phyloP scores from a whole-genome alignment of 495 filamentous ascomycete genomes.

The Talaromyces thailandensis region DNA sequence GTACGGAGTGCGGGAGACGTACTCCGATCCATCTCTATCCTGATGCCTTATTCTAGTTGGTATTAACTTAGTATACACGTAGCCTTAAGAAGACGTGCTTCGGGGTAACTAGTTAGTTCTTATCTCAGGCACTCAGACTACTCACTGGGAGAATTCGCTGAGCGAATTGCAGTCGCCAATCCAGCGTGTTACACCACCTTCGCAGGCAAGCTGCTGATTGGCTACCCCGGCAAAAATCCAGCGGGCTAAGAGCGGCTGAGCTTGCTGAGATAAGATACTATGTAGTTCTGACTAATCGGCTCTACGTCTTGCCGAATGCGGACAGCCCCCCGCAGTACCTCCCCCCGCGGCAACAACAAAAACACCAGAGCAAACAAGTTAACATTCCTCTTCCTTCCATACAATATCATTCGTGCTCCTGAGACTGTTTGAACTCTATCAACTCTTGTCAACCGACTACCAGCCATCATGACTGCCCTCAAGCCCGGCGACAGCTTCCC shows the following conservation, averaged over 20 bases:
- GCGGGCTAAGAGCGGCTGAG: too few species aligned
- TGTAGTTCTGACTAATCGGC: neutral
- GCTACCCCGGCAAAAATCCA: too few species aligned
- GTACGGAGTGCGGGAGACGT: neutral
- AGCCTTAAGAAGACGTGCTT: neutral
- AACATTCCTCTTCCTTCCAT: neutral
- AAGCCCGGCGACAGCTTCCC: slow-evolving; percentile 78
- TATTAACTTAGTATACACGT: too few species aligned
- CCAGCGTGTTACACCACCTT: too few species aligned
- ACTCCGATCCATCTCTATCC: neutral
- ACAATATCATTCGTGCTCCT: neutral
- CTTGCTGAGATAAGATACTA: too few species aligned
- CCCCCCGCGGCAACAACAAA: neutral
- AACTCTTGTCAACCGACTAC: neutral
- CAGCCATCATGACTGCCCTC: slow-evolving; percentile 52
- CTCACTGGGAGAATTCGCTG: too few species aligned
- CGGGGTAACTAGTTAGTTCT: too few species aligned
- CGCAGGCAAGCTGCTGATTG: too few species aligned
- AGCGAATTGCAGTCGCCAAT: too few species aligned
- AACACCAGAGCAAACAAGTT: neutral
- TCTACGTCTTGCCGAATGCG: neutral
- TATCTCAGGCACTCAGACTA: too few species aligned
- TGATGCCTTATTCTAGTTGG: too few species aligned
- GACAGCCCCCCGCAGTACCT: neutral
- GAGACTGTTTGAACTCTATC: neutral